Conservation (phyloP, 2,329 filamentous ascomycete species). For the Cytospora schulzeri region DNA sequence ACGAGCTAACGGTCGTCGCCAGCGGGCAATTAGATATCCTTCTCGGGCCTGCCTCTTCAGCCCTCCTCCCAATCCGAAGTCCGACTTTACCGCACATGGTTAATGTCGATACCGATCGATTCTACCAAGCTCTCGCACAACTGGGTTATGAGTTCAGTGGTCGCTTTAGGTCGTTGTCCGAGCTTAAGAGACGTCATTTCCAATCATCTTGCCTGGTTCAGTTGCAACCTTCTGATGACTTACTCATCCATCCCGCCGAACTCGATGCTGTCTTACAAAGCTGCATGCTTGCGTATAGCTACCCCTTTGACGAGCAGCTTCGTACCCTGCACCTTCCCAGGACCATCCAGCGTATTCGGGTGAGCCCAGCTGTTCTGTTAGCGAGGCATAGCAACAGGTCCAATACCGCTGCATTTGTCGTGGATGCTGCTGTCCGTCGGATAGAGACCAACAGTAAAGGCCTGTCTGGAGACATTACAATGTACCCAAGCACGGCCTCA, state of each 20-base stretch:
- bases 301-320: constrained; percentile 12
- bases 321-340: constrained; percentile 10
- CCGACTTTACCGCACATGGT: not conserved
- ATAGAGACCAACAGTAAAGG: not conserved
- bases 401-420: no score
- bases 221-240: not conserved
- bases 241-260: constrained; percentile 16
- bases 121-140: constrained; percentile 17
- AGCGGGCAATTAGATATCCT: not conserved
- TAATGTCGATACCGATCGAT: constrained; percentile 13
- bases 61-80: not conserved
- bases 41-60: not conserved
- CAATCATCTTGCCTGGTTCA: not conserved
- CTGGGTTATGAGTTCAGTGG: constrained; percentile 23
- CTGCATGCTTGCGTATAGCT: constrained; percentile 13
- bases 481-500: no score
- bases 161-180: constrained; percentile 2
- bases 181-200: not conserved
- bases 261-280: constrained; percentile 17
- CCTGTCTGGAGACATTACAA: no score
- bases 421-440: no score
- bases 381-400: not conserved
- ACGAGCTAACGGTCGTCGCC: not conserved
- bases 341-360: not conserved
- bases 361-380: not conserved